phyloP scores from a whole-genome alignment of 768 basidiomycete species.

The Lactarius quietus region DNA sequence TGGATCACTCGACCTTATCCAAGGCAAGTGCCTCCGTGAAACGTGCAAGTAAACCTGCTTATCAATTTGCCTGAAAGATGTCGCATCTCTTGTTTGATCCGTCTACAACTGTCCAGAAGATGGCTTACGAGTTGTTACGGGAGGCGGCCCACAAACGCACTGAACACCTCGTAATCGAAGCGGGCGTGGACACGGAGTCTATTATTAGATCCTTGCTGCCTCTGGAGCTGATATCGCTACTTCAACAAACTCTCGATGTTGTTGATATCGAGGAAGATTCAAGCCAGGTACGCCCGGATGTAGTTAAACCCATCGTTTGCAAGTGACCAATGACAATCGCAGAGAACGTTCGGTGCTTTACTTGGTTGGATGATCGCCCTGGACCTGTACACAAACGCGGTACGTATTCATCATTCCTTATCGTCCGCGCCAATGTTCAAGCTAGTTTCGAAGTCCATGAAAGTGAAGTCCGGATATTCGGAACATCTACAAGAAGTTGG shows the following conservation, averaged over 20 bases:
- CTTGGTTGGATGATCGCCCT: conserved; percentile 89
- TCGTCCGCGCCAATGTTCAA: conserved; percentile 5
- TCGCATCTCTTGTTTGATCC: conserved; percentile 71
- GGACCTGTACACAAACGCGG: conserved; percentile 79
- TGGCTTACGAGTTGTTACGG: conserved; percentile 70
- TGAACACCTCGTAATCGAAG: conserved; percentile 82
- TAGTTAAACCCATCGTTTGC: not conserved
- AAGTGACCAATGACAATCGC: conserved; percentile 15
- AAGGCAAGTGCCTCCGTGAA: conserved; percentile 42
- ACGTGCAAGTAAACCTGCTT: not conserved
- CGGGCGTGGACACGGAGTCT: conserved; percentile 70
- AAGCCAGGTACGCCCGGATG: conserved; percentile 11
- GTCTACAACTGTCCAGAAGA: conserved; percentile 64
- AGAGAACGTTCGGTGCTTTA: conserved; percentile 61
- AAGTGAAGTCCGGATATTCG: conserved; percentile 79
- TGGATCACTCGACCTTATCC: conserved; percentile 59
- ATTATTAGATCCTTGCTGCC: conserved; percentile 56
- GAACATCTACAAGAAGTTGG: conserved; percentile 75
- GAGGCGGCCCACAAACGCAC: conserved; percentile 71
- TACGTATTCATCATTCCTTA: conserved; percentile 38
- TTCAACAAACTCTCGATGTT: conserved; percentile 47
- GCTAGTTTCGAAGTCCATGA: conserved; percentile 60
- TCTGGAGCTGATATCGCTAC: conserved; percentile 56
- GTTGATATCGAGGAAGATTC: conserved; percentile 41
- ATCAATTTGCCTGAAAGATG: conserved; percentile 48